Percentiles rank a stretch among this genome's conserved stretches.
These are phyloP conservation scores for Malassezia sympodialis DNA, from an alignment of 1,284 basidiomycete genomes.

Conservation along the genomic window DNA sequence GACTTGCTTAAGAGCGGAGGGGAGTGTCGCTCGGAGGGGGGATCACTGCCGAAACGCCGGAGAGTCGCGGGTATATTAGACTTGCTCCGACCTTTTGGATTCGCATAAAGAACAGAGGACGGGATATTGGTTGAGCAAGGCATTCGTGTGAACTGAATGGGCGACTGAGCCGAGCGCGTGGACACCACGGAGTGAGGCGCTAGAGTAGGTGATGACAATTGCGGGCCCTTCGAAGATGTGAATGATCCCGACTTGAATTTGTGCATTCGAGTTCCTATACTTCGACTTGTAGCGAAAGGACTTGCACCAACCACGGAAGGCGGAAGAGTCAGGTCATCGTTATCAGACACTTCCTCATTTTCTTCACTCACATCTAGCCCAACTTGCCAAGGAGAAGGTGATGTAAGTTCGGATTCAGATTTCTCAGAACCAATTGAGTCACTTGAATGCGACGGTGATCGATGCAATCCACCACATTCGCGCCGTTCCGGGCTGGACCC, in stretches of 20 bases:
- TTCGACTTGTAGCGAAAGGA: neutral
- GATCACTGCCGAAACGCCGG: neutral
- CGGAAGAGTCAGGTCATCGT: constrained; percentile 13
- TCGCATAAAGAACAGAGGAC: neutral
- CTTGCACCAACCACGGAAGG: neutral
- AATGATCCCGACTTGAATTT: neutral
- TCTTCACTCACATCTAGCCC: constrained; percentile 6
- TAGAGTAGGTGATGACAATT: neutral
- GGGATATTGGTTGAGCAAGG: constrained; percentile 17
- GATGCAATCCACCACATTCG: neutral
- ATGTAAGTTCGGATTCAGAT: constrained; percentile 1
- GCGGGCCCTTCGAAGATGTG: neutral
- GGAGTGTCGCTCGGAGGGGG: neutral
- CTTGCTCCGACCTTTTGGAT: neutral
- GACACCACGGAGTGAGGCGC: neutral
- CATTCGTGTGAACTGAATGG: constrained; percentile 11
- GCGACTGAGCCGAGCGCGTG: neutral
- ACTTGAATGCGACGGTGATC: neutral
- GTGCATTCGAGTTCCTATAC: neutral
- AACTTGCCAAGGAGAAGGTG: constrained; percentile 15
- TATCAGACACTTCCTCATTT: neutral
- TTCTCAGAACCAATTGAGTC: constrained; percentile 1
- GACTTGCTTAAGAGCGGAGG: neutral
- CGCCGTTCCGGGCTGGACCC: neutral
- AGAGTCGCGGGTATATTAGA: neutral